Evolutionary conservation across 768 basidiomycete genomes (phyloP).

Genomic region (Termitomyces titanicus): DNA sequence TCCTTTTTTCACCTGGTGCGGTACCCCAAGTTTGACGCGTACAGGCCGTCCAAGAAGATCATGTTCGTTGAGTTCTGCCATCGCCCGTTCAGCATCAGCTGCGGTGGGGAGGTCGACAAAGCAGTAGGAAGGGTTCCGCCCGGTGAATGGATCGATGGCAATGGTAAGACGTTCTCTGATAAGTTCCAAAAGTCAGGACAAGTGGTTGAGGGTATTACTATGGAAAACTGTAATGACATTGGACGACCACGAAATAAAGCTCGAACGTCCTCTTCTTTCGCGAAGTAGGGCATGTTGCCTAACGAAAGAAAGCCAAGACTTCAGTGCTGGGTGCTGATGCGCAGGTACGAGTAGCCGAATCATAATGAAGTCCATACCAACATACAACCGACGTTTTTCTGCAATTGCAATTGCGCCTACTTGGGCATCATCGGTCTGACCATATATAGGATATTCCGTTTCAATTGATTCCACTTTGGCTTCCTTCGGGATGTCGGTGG

Average conservation of each 20-base stretch:
- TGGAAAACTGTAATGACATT: background rate
- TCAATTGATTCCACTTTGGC: background rate
- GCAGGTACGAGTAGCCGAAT: background rate
- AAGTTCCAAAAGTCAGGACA: background rate
- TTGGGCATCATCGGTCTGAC: background rate
- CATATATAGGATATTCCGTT: background rate
- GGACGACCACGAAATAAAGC: background rate
- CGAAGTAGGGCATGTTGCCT: background rate
- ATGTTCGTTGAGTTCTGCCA: background rate
- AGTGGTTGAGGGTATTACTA: background rate
- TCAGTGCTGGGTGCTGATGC: too few relatives aligned
- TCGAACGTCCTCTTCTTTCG: background rate
- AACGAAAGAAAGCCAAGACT: background rate
- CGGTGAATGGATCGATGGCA: constrained; percentile 5
- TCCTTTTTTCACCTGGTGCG: background rate
- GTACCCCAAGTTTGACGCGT: background rate
- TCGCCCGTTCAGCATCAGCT: background rate
- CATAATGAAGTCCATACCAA: background rate
- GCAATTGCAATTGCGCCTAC: background rate
- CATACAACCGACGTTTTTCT: background rate
- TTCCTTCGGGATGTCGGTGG: background rate
- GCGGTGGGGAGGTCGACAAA: background rate
- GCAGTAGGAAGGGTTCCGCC: constrained; percentile 4
- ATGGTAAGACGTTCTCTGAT: background rate
- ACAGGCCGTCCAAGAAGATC: background rate